Base-by-base conservation (phyloP, 2,329 filamentous ascomycete genomes). In the Colletotrichum australisinense region DNA sequence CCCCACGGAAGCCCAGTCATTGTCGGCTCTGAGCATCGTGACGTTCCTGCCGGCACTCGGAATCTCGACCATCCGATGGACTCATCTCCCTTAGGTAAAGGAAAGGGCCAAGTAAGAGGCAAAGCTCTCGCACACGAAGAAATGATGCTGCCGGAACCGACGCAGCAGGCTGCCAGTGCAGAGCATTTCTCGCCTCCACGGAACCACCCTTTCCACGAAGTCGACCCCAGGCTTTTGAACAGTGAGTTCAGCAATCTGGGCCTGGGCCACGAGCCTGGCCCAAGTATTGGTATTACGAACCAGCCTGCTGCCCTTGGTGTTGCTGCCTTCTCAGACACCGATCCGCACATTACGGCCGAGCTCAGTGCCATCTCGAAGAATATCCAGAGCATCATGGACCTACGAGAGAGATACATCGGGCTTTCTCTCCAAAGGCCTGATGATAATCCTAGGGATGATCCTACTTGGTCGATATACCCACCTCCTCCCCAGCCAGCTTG, bases 401-500 rank as follows among this genome's bases (percentile, higher is more conserved):
- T 95, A 53, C 91, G 97, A 73, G 92, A 95, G 81, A 97, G 95
- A 78, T 99, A 98, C 83, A 94, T 98, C 65, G 87, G 90, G 1
- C 84, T 98, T 19, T 98, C 97, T 0, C 86, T 95, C 24, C 97
- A 99, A 80, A 90, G 93, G 11, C 89, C 92, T 8, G 89, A 90
- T 14, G 94, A 98, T 80, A 98, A 98, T 77, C 97, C 97, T 1
- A 95, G 95, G 78, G 95, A 98, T 80, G 90, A 93, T 22, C 88
- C 92, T 0, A 89, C 87, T 63, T 99, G 96, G 96, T 88, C 89
- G 67, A 94, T 99, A 57, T 98, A 98, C 78, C 97, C 97, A 11
- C 91, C 94, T 16, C 95, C 95, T 5, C 97, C 96, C 6, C 94
- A 97, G 78, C 97, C 97, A 19, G 94, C 94, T 2, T 98, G 97